Percentiles rank a stretch among this genome's conserved stretches.
phyloP scores from a whole-genome alignment of 2,329 filamentous ascomycete species.

The Falciphora oryzae region DNA sequence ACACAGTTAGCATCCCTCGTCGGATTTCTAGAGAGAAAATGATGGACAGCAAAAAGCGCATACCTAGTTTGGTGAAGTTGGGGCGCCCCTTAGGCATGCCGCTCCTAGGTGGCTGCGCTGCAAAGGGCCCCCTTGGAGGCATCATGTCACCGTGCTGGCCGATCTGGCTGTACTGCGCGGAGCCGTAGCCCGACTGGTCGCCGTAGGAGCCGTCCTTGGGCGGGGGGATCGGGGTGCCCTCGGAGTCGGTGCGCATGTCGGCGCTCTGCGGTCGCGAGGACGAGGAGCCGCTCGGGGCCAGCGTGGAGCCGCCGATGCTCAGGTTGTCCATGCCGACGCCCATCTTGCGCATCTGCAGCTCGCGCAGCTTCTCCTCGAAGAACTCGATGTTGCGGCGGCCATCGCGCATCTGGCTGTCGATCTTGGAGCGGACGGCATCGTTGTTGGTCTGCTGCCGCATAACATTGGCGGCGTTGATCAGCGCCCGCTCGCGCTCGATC shows the following conservation, averaged over 20 bases:
- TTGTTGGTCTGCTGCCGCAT: slow-evolving; percentile 98
- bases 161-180: slow-evolving; percentile 48
- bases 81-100: slow-evolving; percentile 68
- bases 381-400: slow-evolving; percentile 91
- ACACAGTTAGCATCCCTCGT: slow-evolving; percentile 1
- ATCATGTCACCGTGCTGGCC: slow-evolving; percentile 67
- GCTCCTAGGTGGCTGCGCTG: slow-evolving; percentile 62
- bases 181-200: slow-evolving; percentile 55
- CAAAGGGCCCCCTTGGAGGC: slow-evolving; percentile 75
- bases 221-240: slow-evolving; percentile 57
- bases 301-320: slow-evolving; percentile 41
- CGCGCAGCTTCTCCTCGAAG: slow-evolving; percentile 84
- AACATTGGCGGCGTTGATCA: slow-evolving; percentile 88
- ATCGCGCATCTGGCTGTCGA: slow-evolving; percentile 92
- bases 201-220: slow-evolving; percentile 57
- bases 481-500: slow-evolving; percentile 94
- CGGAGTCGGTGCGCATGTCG: slow-evolving; percentile 37
- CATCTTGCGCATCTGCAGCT: slow-evolving; percentile 77
- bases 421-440: slow-evolving; percentile 78
- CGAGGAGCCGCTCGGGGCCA: slow-evolving; percentile 35
- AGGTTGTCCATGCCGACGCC: slow-evolving; percentile 62
- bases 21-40: neutral
- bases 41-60: slow-evolving; percentile 22
- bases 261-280: slow-evolving; percentile 39
- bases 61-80: slow-evolving; percentile 96